Evolutionary conservation across 2,329 filamentous ascomycete genomes (phyloP), one percentile per base, ranked within the genome.

Genomic region (Paecilomyces variotii): DNA sequence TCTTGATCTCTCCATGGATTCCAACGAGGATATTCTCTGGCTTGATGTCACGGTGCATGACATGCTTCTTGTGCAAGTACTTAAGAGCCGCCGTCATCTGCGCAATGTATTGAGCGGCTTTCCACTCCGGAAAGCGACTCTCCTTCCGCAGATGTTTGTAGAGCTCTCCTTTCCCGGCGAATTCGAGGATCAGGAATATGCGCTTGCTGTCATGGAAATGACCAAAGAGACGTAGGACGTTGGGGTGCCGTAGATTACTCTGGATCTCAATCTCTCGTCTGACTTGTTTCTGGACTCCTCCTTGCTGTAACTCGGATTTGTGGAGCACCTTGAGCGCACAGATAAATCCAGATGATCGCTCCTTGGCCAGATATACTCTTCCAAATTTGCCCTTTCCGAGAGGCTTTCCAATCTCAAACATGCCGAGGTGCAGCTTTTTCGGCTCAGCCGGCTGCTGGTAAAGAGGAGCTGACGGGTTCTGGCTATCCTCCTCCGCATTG

Each of bases 21-120:
- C 93, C 93, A 30, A 97, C 88, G 25, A 97, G 83, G 63, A 97
- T 97, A 70, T 97, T 97, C 77, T 97, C 92, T 2, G 92, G 92
- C 80, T 97, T 97, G 78, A 97, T 97, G 68, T 97, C 92, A 60
- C 92, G 84, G 76, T 97, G 93, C 79, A 97, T 97, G 66, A 97
- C 90, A 74, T 97, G 91, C 79, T 97, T 97, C 73, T 91, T 91
- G 79, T 97, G 92, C 53, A 97, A 83, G 71, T 97, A 97, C 65
- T 87, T 87, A 66, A 96, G 79, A 0, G 91, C 91, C 52, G 88
- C 88, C n/a, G 89, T 89, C 90, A 94, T 94, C 75, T 95, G 90
- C 2, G 90, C 90, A 62, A 94, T 86, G 74, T 93, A 95, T 76
- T 91, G 88, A 27, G 90, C 89, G 7, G 90, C 89, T 74, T 91